Percentiles rank a stretch among this genome's conserved stretches.
Evolutionary conservation across 2,329 filamentous ascomycete species (phyloP).

Genomic region (Xylariales sp.): DNA sequence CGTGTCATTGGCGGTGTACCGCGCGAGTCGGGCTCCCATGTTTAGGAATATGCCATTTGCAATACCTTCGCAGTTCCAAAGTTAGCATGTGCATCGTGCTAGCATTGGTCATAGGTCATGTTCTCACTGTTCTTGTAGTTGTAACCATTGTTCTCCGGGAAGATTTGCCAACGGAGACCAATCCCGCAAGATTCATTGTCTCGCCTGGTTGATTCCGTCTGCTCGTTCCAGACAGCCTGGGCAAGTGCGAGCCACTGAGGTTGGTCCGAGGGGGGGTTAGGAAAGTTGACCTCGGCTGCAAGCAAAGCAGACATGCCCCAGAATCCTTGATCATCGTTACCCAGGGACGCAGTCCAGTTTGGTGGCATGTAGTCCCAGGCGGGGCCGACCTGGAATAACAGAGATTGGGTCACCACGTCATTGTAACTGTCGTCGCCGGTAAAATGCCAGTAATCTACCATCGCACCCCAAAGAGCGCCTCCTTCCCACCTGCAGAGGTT

Average conservation of each 20-base stretch:
- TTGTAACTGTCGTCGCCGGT: slow-evolving; percentile 48
- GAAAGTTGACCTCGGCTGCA: slow-evolving; percentile 56
- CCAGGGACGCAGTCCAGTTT: slow-evolving; percentile 29
- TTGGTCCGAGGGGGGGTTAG: slow-evolving; percentile 38
- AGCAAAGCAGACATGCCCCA: slow-evolving; percentile 61
- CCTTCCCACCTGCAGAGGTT: slow-evolving; percentile 39
- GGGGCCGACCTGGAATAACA: slow-evolving; percentile 38
- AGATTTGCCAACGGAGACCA: slow-evolving; percentile 64
- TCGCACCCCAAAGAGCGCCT: slow-evolving; percentile 45
- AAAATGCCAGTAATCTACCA: slow-evolving; percentile 53
- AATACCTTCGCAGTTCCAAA: slow-evolving; percentile 18
- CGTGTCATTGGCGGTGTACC: slow-evolving; percentile 57
- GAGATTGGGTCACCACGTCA: slow-evolving; percentile 33
- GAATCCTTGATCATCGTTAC: slow-evolving; percentile 54
- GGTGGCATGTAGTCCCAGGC: slow-evolving; percentile 37
- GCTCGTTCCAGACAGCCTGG: slow-evolving; percentile 58
- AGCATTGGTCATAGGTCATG: neutral
- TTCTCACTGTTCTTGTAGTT: slow-evolving; percentile 33
- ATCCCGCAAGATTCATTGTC: slow-evolving; percentile 45
- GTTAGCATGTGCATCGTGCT: neutral
- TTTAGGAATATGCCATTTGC: slow-evolving; percentile 41
- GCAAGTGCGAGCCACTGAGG: slow-evolving; percentile 58
- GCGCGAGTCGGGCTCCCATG: slow-evolving; percentile 51
- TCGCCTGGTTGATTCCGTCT: slow-evolving; percentile 38
- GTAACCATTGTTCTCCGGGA: slow-evolving; percentile 48